These are phyloP conservation scores for Collariella sp. DNA, from an alignment of 495 filamentous ascomycete genomes.

Conservation along the genomic window DNA sequence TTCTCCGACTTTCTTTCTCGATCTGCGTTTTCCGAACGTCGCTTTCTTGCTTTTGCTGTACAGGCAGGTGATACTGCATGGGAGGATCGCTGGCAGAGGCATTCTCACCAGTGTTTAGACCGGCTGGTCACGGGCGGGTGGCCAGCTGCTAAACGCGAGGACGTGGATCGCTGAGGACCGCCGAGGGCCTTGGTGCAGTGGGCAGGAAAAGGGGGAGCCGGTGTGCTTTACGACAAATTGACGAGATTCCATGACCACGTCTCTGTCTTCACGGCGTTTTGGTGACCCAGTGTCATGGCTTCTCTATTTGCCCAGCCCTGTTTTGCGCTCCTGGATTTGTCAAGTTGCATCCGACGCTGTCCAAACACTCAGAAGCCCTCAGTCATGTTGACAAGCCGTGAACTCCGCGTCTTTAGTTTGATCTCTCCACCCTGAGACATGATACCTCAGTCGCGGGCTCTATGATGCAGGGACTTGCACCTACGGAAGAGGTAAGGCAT, in stretches of 20 bases:
- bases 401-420: not conserved
- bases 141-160: slow-evolving; percentile 40
- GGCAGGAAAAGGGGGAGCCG: slow-evolving; percentile 28
- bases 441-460: not conserved
- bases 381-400: not conserved
- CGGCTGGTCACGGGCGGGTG: slow-evolving; percentile 20
- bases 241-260: slow-evolving; percentile 39
- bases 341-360: too few species aligned
- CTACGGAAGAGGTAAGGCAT: too few species aligned
- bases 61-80: slow-evolving; percentile 42
- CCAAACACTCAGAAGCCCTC: too few species aligned
- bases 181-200: slow-evolving; percentile 44
- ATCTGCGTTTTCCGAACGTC: slow-evolving; percentile 27
- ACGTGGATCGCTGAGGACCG: slow-evolving; percentile 50
- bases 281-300: slow-evolving; percentile 3
- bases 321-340: not conserved
- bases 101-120: slow-evolving; percentile 40
- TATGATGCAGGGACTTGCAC: not conserved
- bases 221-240: slow-evolving; percentile 48
- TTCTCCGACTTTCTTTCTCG: slow-evolving; percentile 27
- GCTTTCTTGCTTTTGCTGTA: slow-evolving; percentile 25
- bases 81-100: slow-evolving; percentile 47
- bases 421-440: too few species aligned
- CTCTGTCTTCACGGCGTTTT: slow-evolving; percentile 1
- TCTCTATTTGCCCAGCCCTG: not conserved